phyloP scores from a whole-genome alignment of 2,329 filamentous ascomycete species.

The Aspergillus pseudonomiae region DNA sequence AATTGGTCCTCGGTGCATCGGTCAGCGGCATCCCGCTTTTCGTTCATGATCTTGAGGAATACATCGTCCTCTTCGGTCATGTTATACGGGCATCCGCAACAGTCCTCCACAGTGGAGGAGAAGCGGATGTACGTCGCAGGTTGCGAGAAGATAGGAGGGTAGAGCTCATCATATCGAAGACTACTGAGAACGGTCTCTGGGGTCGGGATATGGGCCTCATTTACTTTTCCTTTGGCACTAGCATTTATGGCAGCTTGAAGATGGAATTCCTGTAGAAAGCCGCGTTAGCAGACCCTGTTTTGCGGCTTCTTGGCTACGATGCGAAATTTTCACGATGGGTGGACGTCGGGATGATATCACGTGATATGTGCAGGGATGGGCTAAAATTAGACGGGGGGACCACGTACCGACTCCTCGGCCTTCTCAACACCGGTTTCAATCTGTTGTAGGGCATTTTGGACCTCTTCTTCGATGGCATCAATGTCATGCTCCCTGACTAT shows the following conservation, averaged over 20 bases:
- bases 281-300: conserved; percentile 22
- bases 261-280: conserved; percentile 78
- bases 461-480: conserved; percentile 83
- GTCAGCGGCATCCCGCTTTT: conserved; percentile 65
- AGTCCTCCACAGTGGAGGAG: conserved; percentile 97
- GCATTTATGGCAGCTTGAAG: conserved; percentile 80
- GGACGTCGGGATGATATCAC: conserved; percentile 38
- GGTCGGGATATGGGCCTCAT: conserved; percentile 68
- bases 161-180: conserved; percentile 86
- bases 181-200: conserved; percentile 65
- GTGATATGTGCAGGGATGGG: conserved; percentile 41
- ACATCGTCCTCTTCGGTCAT: conserved; percentile 89
- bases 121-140: conserved; percentile 95
- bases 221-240: conserved; percentile 61
- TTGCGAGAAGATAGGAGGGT: conserved; percentile 76
- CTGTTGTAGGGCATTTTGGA: conserved; percentile 77
- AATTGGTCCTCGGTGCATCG: conserved; percentile 88
- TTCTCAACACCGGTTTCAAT: conserved; percentile 97
- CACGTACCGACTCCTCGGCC: conserved; percentile 92
- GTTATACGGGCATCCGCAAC: conserved; percentile 86
- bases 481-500: conserved; percentile 90
- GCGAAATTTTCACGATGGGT: conserved; percentile 38
- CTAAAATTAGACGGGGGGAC: conserved; percentile 36
- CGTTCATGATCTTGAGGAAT: conserved; percentile 82
- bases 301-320: conserved; percentile 14